Evolutionary conservation across 352 stramenopile species (phyloP).

Genomic region (Globisporangium uncinulatum): DNA sequence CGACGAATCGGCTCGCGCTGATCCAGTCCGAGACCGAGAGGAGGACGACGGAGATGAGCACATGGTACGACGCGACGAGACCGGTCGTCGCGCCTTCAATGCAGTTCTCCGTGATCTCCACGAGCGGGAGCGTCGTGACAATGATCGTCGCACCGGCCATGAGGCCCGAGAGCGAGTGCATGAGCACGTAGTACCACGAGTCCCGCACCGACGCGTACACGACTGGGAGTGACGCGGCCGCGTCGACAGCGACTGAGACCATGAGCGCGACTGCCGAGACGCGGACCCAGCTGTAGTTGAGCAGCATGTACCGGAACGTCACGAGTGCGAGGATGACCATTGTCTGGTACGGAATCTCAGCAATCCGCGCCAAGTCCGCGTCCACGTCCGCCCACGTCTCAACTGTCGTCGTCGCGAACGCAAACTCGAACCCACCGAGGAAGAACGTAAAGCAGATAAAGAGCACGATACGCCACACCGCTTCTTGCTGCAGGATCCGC

Average conservation of each 20-base stretch:
- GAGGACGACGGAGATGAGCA: slow-evolving; percentile 58
- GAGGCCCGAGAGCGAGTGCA: slow-evolving; percentile 39
- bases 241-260: slow-evolving; percentile 24
- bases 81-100: slow-evolving; percentile 66
- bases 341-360: slow-evolving; percentile 36
- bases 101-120: slow-evolving; percentile 71
- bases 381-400: slow-evolving; percentile 39
- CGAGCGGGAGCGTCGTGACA: slow-evolving; percentile 54
- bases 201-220: slow-evolving; percentile 41
- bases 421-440: slow-evolving; percentile 57
- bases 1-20: slow-evolving; percentile 33
- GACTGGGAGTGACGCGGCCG: slow-evolving; percentile 34
- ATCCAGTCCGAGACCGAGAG: slow-evolving; percentile 55
- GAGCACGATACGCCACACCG: slow-evolving; percentile 66
- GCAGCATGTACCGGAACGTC: slow-evolving; percentile 45
- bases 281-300: slow-evolving; percentile 74
- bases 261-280: slow-evolving; percentile 42
- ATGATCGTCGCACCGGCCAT: slow-evolving; percentile 30
- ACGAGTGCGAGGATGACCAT: slow-evolving; percentile 43
- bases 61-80: slow-evolving; percentile 51
- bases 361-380: slow-evolving; percentile 29
- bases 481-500: slow-evolving; percentile 71
- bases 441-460: slow-evolving; percentile 64
- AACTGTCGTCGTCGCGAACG: slow-evolving; percentile 42
- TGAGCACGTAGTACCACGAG: slow-evolving; percentile 40